These are phyloP conservation scores for Cutaneotrichosporon cavernicola DNA, from an alignment of 1,284 basidiomycete species.

Conservation along the genomic window DNA sequence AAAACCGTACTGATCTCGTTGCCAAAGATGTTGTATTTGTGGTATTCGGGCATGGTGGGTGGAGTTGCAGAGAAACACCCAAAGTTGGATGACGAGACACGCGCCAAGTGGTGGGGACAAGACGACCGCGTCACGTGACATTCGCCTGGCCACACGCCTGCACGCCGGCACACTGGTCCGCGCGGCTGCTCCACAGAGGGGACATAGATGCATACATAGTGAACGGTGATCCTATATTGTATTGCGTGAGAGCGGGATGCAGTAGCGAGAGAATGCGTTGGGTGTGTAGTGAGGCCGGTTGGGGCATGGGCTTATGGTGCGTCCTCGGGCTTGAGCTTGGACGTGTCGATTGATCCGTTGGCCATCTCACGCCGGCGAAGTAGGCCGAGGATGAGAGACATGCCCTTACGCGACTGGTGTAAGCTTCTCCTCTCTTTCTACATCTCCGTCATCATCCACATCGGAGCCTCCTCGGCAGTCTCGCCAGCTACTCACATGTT, in stretches of 20 bases:
- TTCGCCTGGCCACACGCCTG: too few relatives aligned
- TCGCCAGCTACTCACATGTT: constrained; percentile 36
- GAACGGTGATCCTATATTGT: background rate
- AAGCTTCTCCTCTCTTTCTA: background rate
- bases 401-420: constrained; percentile 48
- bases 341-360: constrained; percentile 7
- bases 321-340: constrained; percentile 1
- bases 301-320: background rate
- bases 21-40: constrained; percentile 38
- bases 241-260: background rate
- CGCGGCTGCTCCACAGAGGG: too few relatives aligned
- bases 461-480: background rate
- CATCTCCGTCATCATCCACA: background rate
- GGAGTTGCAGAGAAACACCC: background rate
- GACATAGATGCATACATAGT: constrained; percentile 12
- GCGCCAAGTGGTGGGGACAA: background rate
- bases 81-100: constrained; percentile 12
- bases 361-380: constrained; percentile 27
- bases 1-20: constrained; percentile 42
- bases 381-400: constrained; percentile 49
- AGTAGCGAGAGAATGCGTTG: background rate
- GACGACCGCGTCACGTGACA: constrained; percentile 3
- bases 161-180: too few relatives aligned
- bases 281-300: background rate
- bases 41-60: constrained; percentile 29